Evolutionary conservation across 306 rosid species (phyloP).

Genomic region (Herpetospermum pedunculosum): DNA sequence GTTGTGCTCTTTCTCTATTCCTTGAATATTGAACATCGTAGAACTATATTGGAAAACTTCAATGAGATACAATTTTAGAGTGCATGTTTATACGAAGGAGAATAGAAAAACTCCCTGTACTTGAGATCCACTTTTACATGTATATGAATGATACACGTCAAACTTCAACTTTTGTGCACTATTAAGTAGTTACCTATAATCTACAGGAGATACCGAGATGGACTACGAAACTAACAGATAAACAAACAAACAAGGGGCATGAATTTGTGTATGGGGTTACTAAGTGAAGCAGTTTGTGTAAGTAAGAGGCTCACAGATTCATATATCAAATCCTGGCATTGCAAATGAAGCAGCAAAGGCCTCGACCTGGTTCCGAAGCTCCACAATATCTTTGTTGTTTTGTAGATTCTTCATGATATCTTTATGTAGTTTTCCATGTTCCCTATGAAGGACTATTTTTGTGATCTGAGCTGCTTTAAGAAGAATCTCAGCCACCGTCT

Average conservation of each 20-base stretch:
- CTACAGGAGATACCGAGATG: no score
- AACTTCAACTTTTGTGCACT: neutral
- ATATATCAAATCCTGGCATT: constrained; percentile 67
- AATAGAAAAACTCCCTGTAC: neutral
- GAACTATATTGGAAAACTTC: no score
- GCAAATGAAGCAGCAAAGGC: constrained; percentile 60
- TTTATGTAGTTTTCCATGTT: constrained; percentile 47
- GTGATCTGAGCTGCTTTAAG: constrained; percentile 62
- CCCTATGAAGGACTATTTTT: constrained; percentile 31
- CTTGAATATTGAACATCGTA: no score
- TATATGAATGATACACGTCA: neutral
- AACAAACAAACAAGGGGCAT: no score
- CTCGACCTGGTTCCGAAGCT: constrained; percentile 56
- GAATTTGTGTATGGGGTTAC: no score
- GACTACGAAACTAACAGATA: no score
- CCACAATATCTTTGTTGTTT: constrained; percentile 44
- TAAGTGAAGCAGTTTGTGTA: no score
- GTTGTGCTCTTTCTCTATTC: no score
- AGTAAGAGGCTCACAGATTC: neutral
- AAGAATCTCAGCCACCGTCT: constrained; percentile 65
- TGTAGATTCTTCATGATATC: constrained; percentile 49
- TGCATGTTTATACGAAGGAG: no score
- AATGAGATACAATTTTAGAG: no score
- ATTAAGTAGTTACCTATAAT: constrained; percentile 1
- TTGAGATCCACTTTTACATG: neutral